Evolutionary conservation across 192 early-diverging fungal genomes (phyloP), one percentile per base, ranked within the genome.

Genomic region (Allomyces javanicus): DNA sequence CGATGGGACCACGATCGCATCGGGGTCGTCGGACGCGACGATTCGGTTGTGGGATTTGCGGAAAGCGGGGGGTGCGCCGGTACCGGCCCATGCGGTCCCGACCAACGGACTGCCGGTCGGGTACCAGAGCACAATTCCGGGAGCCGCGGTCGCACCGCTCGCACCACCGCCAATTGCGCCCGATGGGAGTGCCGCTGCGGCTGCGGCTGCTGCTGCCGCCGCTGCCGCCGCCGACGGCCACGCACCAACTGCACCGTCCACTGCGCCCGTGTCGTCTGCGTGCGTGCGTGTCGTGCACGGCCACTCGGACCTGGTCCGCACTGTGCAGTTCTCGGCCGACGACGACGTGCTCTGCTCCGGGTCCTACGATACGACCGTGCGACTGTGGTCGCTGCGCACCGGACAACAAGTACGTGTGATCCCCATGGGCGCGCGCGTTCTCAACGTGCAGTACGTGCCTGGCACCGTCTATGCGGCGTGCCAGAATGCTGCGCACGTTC

Each of bases 1-100:
- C 75, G 91, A 97, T 67, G 93, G 90, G 40, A 77, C 79, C 10
- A 72, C 76, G 40, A 89, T 95, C 66, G 85, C 89, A 10, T 88
- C 87, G 26, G 94, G 94, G 25, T 89, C 87, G 26, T 88, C 85
- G 66, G 89, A 91, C 73, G 72, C 79, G 27, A 79, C 85, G 9
- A 92, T 95, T 67, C 83, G 85, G 65, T 75, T 95, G 19, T 91
- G 90, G 89, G 76, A 87, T 40, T 40, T 40, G 33, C 33, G 33
- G 33, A 40, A 40, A 40, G 33, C 33, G 33, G 50, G 50, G 17
- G 50, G 50, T 21, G 50, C 50, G 17, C 17, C 21, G 0, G 50
- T 58, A 12, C 50, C 50, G 17, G 12, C 50, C 0, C 12, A 14
- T n/a, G 50, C 50, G 50, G 17, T 21, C 17, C 50, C 50, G 50